Evolutionary conservation across 352 stramenopile genomes (phyloP).

Genomic region (Pythium volutum): DNA sequence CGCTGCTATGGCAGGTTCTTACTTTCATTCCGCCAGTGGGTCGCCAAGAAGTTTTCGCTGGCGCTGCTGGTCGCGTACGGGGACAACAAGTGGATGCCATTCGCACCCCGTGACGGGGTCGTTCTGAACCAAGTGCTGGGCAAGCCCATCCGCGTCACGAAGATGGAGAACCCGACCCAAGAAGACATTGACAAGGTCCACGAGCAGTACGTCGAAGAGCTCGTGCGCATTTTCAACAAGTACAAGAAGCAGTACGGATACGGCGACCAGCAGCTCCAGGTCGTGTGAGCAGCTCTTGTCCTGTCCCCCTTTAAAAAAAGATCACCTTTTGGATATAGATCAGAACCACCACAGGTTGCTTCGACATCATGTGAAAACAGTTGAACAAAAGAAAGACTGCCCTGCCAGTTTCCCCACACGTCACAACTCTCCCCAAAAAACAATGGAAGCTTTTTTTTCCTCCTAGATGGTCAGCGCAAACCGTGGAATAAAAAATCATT

Average conservation of each 20-base stretch:
- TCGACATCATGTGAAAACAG: no score
- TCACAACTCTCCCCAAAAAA: no score
- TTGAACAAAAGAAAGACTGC: no score
- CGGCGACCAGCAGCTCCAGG: slow-evolving; percentile 45
- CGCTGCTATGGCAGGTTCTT: slow-evolving; percentile 32
- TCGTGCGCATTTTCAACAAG: slow-evolving; percentile 78
- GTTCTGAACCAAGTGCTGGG: slow-evolving; percentile 73
- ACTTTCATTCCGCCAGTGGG: slow-evolving; percentile 63
- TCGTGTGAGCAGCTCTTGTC: no score
- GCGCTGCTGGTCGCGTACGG: slow-evolving; percentile 65
- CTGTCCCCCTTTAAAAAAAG: no score
- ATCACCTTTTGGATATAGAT: no score
- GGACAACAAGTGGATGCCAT: slow-evolving; percentile 51
- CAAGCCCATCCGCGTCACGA: slow-evolving; percentile 65
- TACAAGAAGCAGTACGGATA: slow-evolving; percentile 82
- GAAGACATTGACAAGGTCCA: slow-evolving; percentile 74
- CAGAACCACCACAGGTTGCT: no score
- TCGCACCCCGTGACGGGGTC: slow-evolving; percentile 56
- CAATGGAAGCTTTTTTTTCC: no score
- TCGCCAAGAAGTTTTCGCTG: slow-evolving; percentile 64
- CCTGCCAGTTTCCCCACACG: no score
- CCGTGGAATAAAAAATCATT: no score
- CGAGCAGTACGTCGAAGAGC: slow-evolving; percentile 58
- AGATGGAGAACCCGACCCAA: slow-evolving; percentile 51
- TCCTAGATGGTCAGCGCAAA: no score